A percentile compares a stretch with the other conserved stretches of the same genome.
Evolutionary conservation across 345 rosid species (phyloP).

Genomic region (Nasturtium officinale): DNA sequence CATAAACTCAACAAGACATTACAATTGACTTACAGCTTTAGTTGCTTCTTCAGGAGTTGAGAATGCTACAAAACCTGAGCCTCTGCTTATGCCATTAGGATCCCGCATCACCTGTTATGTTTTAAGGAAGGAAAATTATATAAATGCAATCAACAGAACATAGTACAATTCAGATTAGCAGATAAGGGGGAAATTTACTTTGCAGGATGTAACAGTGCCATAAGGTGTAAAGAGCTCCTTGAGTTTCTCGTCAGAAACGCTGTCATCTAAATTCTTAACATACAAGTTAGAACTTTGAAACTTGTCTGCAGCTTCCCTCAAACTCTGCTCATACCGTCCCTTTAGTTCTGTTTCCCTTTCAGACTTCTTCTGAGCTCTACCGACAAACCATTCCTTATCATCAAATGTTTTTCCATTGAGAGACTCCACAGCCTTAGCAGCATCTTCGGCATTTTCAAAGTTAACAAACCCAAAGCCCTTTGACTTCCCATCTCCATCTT

Average conservation of each 20-base stretch:
- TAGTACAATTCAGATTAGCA: constrained; percentile 2
- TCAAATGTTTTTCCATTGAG: constrained; percentile 80
- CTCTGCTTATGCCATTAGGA: constrained; percentile 72
- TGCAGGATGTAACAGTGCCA: constrained; percentile 87
- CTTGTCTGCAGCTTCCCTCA: constrained; percentile 85
- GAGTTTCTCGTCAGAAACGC: constrained; percentile 80
- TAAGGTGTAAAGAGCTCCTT: constrained; percentile 77
- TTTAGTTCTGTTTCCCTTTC: constrained; percentile 81
- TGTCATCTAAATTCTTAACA: constrained; percentile 81
- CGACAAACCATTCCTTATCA: constrained; percentile 92
- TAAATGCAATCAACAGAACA: background rate
- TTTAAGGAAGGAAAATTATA: background rate
- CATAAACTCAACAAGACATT: background rate
- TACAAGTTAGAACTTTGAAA: constrained; percentile 85
- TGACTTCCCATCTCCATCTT: constrained; percentile 79
- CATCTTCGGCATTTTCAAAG: constrained; percentile 86
- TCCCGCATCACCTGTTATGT: constrained; percentile 77
- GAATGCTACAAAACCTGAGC: constrained; percentile 85
- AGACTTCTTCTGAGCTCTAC: constrained; percentile 87
- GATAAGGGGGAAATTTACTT: constrained; percentile 48
- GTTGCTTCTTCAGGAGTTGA: constrained; percentile 80
- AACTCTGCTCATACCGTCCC: constrained; percentile 68
- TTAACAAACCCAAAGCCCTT: constrained; percentile 95
- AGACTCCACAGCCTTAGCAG: constrained; percentile 80
- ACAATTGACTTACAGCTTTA: constrained; percentile 67